Percentiles rank a stretch among this genome's conserved stretches.
These are phyloP conservation scores for Dactylella cylindrospora DNA, from an alignment of 2,329 filamentous ascomycete species.

Conservation along the genomic window DNA sequence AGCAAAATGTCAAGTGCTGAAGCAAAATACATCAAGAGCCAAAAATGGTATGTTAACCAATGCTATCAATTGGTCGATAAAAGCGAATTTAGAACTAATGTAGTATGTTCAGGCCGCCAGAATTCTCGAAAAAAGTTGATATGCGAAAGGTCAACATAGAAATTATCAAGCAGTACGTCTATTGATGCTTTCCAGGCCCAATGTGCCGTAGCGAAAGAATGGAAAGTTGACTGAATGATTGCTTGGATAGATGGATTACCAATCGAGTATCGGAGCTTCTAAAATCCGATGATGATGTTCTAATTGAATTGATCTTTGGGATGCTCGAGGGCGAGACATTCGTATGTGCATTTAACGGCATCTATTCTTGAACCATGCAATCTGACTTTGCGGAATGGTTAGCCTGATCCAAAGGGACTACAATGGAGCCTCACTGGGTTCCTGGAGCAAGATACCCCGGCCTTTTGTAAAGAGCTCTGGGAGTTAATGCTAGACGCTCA, in stretches of 20 bases:
- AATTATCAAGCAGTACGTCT: conserved; percentile 88
- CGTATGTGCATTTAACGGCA: conserved; percentile 66
- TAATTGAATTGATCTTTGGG: conserved; percentile 78
- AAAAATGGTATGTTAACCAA: conserved; percentile 33
- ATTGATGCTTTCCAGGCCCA: neutral
- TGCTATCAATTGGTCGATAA: neutral
- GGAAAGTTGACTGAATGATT: neutral
- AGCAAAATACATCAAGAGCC: conserved; percentile 43
- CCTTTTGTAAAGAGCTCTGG: conserved; percentile 94
- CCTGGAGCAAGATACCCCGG: conserved; percentile 83
- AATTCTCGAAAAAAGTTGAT: conserved; percentile 95
- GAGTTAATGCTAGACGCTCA: conserved; percentile 88
- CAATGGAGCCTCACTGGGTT: conserved; percentile 96
- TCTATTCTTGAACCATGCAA: no score
- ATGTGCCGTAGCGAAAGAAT: neutral
- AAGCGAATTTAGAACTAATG: neutral
- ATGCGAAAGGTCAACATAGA: conserved; percentile 96
- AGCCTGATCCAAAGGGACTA: conserved; percentile 94
- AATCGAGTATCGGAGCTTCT: conserved; percentile 82
- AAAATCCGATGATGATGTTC: conserved; percentile 91
- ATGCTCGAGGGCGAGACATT: conserved; percentile 71
- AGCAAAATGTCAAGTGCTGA: conserved; percentile 31
- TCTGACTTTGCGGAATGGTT: conserved; percentile 25
- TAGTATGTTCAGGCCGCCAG: conserved; percentile 66
- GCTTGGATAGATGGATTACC: conserved; percentile 77